Base-by-base conservation (phyloP, 202 grass and related monocot species). In the Musa balbisiana region DNA sequence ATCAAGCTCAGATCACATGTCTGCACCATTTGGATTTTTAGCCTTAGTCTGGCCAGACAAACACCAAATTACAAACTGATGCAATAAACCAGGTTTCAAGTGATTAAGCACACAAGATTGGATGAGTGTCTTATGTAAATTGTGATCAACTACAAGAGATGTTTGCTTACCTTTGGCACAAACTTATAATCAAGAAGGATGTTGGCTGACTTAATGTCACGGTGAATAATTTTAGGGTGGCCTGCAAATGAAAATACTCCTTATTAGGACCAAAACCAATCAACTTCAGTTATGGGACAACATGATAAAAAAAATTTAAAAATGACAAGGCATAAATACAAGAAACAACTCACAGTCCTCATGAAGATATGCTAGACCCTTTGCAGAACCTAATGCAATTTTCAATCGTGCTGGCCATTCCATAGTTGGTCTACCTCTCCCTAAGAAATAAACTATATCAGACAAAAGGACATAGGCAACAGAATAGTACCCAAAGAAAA, bases 141-240 rank as follows among this genome's bases (percentile, higher is more conserved):
- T 6, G 33, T 43, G 33, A 43, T 43, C 33, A 43, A 43, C 33
- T 43, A 6, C 33, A 43, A 43, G 5, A 43, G 33, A 43, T 43
- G 33, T 82, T 53, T 55, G 56, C 71, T 29, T 74, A 97, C 93
- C 90, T 79, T 89, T 69, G 92, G 82, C 89, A 90, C 92, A 87
- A 92, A 96, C 71, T 96, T 96, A 78, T 89, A 91, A 80, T 97
- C 90, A 82, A 97, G 84, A 85, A 97, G 93, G 89, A 97, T 93
- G 68, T 97, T 97, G 75, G 93, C 74, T 86, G 84, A 78, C 82
- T 97, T 97, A 77, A 97, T 97, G 79, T 97, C 93, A 85, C 90
- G 93, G 66, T 97, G 93, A 70, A 97, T 97, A 71, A 97, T 97
- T 82, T 97, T 97, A 58, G 93, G 93, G 85, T 97, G 90, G 73